Base-by-base conservation (phyloP, 805 yeast genomes). In the Lipomyces sp. region DNA sequence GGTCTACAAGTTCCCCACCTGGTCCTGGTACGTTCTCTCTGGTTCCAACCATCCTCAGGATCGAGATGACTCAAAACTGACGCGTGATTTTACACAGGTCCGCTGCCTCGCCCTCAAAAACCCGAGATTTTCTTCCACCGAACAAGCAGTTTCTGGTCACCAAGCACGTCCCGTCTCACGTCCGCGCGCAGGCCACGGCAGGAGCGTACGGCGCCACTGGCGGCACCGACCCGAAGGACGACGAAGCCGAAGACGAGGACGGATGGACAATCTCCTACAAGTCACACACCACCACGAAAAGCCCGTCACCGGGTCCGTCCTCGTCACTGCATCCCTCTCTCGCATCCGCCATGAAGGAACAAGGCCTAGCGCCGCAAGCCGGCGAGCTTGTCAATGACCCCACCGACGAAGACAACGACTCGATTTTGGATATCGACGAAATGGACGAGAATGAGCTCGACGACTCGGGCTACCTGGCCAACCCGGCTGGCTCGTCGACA, bases 1-100 rank as follows among this genome's bases (percentile, higher is more conserved):
- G 51, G 90, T 83, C 29, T 83, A 81, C 68, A 86, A 84, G 73
- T 93, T 93, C 66, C 98, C 98, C 2, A 93, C 98, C 0, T 93
- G 98, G 98, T 81, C 82, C 55, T 93, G 98, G 98, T 61, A 60
- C 32, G 65, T 51, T 11, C 35, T 13, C 6, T 23, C 6, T 31
- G 21, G 6, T n/a, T 31, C 28, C 18, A 4, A n/a, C 21, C 13
- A 7, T 36, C 7, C 4, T 24, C 6, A 7, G 11, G 39, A 36
- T 10, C n/a, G 31, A 28, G 11, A n/a, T n/a, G n/a, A n/a, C n/a
- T n/a, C n/a, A n/a, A n/a, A n/a, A n/a, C n/a, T n/a, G n/a, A n/a
- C n/a, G n/a, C n/a, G n/a, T n/a, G n/a, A n/a, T n/a, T 5, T 29
- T 3, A 1, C n/a, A 32, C 37, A 60, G 65, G 64, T 71, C 80